Conservation (phyloP, 345 rosid genomes). For the Jatropha curcas region DNA sequence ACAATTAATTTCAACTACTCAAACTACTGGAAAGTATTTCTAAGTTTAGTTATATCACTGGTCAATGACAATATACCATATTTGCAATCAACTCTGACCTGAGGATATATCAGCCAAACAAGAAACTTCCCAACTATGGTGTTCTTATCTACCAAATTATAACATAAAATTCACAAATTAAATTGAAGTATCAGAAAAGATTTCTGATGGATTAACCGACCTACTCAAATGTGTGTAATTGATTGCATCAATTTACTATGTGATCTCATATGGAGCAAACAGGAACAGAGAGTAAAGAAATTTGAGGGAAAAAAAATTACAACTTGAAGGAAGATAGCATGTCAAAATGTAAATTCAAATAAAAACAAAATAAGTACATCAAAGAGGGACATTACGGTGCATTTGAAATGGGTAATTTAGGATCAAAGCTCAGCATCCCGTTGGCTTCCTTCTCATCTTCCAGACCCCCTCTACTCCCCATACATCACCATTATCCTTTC, state of each 20-base stretch:
- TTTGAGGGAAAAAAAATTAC: not conserved
- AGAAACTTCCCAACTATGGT: not conserved
- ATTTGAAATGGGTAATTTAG: constrained; percentile 28
- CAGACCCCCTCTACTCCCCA: constrained; percentile 23
- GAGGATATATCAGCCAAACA: not conserved
- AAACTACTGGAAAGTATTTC: not conserved
- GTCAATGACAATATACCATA: not conserved
- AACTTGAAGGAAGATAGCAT: not conserved
- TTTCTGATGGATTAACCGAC: not conserved
- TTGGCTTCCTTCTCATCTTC: constrained; percentile 41
- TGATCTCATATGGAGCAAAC: not conserved
- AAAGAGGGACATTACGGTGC: constrained; percentile 32
- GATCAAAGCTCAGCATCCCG: constrained; percentile 50
- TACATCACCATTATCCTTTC: constrained; percentile 22
- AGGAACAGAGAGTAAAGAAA: not conserved
- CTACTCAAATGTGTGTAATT: not conserved
- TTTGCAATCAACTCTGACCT: not conserved
- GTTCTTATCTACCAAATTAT: not conserved
- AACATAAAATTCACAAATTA: not conserved
- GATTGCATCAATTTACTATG: not conserved
- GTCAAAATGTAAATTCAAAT: not conserved
- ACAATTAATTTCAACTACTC: not conserved
- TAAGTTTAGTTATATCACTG: not conserved
- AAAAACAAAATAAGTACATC: not conserved
- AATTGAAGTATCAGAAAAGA: not conserved